These are phyloP conservation scores for Moesziomyces parantarcticus DNA, from an alignment of 1,284 basidiomycete species.

Conservation along the genomic window DNA sequence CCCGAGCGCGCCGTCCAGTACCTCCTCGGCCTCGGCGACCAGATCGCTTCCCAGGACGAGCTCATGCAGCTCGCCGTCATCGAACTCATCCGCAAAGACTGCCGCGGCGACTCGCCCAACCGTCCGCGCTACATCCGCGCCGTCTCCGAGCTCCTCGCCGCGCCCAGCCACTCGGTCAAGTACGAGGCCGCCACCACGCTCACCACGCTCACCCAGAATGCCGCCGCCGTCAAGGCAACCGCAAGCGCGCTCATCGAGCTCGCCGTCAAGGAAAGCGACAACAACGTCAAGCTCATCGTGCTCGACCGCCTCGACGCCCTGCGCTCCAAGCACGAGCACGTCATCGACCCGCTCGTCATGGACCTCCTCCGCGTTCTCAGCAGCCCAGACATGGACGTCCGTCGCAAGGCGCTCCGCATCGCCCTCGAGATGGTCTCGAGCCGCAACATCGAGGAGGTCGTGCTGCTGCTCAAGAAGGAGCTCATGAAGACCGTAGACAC, in stretches of 20 bases:
- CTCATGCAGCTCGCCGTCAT: slow-evolving; percentile 95
- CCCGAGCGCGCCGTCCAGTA: slow-evolving; percentile 93
- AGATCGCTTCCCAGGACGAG: slow-evolving; percentile 87
- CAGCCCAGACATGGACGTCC: slow-evolving; percentile 95
- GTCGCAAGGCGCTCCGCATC: slow-evolving; percentile 88
- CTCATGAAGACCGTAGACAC: slow-evolving; percentile 78
- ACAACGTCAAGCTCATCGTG: slow-evolving; percentile 99
- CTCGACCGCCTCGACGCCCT: slow-evolving; percentile 89
- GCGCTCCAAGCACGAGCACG: slow-evolving; percentile 86
- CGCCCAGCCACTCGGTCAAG: slow-evolving; percentile 92
- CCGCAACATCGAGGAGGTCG: slow-evolving; percentile 97
- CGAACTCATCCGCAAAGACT: slow-evolving; percentile 92
- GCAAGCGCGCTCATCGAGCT: slow-evolving; percentile 89
- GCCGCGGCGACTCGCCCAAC: slow-evolving; percentile 76
- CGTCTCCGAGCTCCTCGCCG: slow-evolving; percentile 94
- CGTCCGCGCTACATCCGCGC: slow-evolving; percentile 85
- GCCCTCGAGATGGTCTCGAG: slow-evolving; percentile 94
- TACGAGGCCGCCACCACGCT: slow-evolving; percentile 97
- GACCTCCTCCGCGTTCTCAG: slow-evolving; percentile 92
- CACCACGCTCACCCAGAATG: slow-evolving; percentile 93
- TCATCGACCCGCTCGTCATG: slow-evolving; percentile 92
- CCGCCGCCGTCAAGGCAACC: slow-evolving; percentile 94
- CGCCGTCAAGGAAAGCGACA: slow-evolving; percentile 94
- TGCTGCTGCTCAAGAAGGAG: slow-evolving; percentile 96
- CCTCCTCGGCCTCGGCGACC: slow-evolving; percentile 84